Evolutionary conservation across 371 early-diverging fungal species (phyloP).

Genomic region (Apophysomyces elegans): DNA sequence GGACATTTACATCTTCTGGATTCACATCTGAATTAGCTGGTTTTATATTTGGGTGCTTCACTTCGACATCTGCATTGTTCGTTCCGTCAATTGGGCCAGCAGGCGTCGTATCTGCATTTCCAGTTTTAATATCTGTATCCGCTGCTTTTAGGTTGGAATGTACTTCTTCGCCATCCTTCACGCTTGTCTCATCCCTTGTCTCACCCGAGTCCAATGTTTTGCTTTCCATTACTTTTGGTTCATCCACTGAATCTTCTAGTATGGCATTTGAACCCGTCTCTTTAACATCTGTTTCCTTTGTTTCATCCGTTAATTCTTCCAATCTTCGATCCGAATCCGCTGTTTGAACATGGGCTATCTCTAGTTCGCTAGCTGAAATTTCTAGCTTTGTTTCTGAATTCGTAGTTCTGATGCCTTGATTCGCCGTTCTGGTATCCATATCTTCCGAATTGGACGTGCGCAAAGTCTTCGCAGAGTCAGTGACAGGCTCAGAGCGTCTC

Average conservation of each 20-base stretch:
- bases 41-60: neutral
- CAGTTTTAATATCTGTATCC: neutral
- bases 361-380: too few species aligned
- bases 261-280: neutral
- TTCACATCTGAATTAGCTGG: neutral
- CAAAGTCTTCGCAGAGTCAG: too few species aligned
- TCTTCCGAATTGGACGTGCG: too few species aligned
- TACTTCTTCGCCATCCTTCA: too few species aligned
- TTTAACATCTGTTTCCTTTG: neutral
- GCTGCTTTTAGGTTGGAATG: neutral
- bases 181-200: neutral
- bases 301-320: neutral
- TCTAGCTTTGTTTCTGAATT: too few species aligned
- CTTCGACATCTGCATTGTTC: neutral
- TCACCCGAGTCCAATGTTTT: neutral
- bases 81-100: neutral
- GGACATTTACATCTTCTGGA: too few species aligned
- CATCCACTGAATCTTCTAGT: neutral
- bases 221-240: neutral
- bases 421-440: too few species aligned
- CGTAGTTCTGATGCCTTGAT: too few species aligned
- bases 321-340: neutral
- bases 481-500: neutral
- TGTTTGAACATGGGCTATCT: neutral
- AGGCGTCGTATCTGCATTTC: too few species aligned